phyloP scores from a whole-genome alignment of 345 rosid species.

The Clausena lansium region DNA sequence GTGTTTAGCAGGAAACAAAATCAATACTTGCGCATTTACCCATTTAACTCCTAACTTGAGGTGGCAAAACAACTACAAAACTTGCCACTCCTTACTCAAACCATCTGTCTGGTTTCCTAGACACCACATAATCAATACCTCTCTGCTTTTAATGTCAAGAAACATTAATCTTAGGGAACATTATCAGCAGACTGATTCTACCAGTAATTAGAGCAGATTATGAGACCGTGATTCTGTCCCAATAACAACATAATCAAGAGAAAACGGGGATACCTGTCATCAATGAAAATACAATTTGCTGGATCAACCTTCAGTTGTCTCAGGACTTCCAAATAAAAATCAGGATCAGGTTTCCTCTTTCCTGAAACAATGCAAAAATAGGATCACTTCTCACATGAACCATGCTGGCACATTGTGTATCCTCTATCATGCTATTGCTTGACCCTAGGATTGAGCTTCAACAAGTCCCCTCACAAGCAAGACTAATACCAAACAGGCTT shows the following conservation, averaged over 20 bases:
- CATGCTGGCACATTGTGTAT: background rate
- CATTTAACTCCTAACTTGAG: no score
- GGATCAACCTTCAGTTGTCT: conserved; percentile 71
- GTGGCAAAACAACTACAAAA: no score
- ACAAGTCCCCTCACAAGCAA: no score
- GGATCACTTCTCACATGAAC: background rate
- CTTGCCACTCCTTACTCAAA: no score
- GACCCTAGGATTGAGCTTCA: background rate
- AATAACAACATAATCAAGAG: background rate
- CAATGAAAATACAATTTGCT: conserved; percentile 66
- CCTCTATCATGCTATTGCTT: background rate
- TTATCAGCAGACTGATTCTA: background rate
- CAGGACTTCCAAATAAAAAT: conserved; percentile 56
- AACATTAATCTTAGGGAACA: background rate
- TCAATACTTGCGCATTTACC: no score
- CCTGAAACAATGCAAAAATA: conserved; percentile 41
- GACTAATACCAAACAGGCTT: no score
- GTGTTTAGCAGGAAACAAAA: no score
- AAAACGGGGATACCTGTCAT: conserved; percentile 57
- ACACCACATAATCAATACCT: background rate
- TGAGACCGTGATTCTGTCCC: background rate
- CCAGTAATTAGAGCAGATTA: background rate
- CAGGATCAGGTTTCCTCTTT: conserved; percentile 89
- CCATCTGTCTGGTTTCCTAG: no score
- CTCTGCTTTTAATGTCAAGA: background rate